Percentiles rank a stretch among this genome's conserved stretches.
These are phyloP conservation scores for Ustilago loliicola DNA, from an alignment of 1,284 basidiomycete genomes.

Conservation along the genomic window DNA sequence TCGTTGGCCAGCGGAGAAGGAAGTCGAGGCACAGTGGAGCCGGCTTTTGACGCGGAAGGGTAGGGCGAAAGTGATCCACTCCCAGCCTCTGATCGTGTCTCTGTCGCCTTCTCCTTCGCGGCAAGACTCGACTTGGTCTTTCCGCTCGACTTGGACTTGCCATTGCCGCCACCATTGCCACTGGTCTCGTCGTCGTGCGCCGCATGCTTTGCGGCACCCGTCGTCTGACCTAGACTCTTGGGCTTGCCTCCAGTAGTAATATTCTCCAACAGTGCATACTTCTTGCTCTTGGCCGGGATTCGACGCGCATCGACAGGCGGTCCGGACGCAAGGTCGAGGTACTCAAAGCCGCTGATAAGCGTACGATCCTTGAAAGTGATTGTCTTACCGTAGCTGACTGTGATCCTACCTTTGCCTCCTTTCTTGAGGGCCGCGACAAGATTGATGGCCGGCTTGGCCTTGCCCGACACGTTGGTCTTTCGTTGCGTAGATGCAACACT, in stretches of 20 bases:
- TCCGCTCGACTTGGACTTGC: slow-evolving; percentile 26
- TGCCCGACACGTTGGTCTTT: slow-evolving; percentile 31
- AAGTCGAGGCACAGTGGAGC: slow-evolving; percentile 21
- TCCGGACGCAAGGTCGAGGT: slow-evolving; percentile 73
- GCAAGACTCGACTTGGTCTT: slow-evolving; percentile 28
- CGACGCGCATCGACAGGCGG: slow-evolving; percentile 71
- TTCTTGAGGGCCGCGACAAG: slow-evolving; percentile 72
- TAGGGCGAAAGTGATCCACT: slow-evolving; percentile 23
- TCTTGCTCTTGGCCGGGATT: slow-evolving; percentile 70
- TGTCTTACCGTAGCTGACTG: slow-evolving; percentile 71
- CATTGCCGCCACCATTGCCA: slow-evolving; percentile 5
- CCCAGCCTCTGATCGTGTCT: slow-evolving; percentile 21
- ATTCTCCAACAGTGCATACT: slow-evolving; percentile 70
- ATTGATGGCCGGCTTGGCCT: slow-evolving; percentile 58
- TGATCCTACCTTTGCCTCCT: slow-evolving; percentile 72
- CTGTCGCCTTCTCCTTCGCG: slow-evolving; percentile 25
- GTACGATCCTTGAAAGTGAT: slow-evolving; percentile 73
- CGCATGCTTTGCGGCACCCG: slow-evolving; percentile 50
- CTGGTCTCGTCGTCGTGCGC: slow-evolving; percentile 26
- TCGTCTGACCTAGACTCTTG: slow-evolving; percentile 61
- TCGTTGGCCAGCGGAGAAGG: slow-evolving; percentile 53
- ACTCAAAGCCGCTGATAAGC: slow-evolving; percentile 72
- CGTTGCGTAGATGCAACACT: slow-evolving; percentile 32
- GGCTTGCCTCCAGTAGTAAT: slow-evolving; percentile 71
- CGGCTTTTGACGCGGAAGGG: slow-evolving; percentile 19